Evolutionary conservation across 2,329 filamentous ascomycete species (phyloP), one percentile per base, ranked within the genome.

Genomic region (Diaporthe aspalathi): DNA sequence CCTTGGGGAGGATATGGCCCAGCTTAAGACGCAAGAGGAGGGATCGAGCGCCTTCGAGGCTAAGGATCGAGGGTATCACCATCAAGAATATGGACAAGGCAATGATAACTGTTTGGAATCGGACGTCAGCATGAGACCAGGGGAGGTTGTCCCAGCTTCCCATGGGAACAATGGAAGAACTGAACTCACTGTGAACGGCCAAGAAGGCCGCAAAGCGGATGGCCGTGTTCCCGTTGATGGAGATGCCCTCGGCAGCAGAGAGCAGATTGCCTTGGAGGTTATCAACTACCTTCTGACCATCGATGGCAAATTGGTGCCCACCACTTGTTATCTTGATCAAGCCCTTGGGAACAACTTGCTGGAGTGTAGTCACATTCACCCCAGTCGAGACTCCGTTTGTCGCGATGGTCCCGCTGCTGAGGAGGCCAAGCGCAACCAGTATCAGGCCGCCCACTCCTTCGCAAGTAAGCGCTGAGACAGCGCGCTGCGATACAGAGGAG

Each of bases 401-500:
- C 14, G 66, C 47, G 14, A 74, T 54, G 16, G 68, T 67, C 16
- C 72, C 73, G 47, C 73, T 74, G 17, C 52, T 43, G 5, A 53
- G 43, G 3, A 82, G 70, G 1, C 80, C 79, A 0, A 75, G 27
- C 5, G 68, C 45, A 11, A 82, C 56, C 12, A 79, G 77, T 0
- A 74, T 70, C 8, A 81, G 11, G 2, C 80, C 81, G 7, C 78
- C 80, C 6, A 82, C 69, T 14, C 81, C 81, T 70, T 79, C 74
- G 56, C 80, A 81, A 0, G 74, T 77, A 16, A 82, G 74, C 0
- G 76, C 69, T 27, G 82, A 76, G 17, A 80, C 66, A 20, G 75
- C 76, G 5, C 74, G 76, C 68, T 82, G 81, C 0, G 75, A 52
- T 1, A 78, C 73, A 9, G 73, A 75, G 0, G 80, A 80, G 9